Percentiles rank a stretch among this genome's conserved stretches.
Conservation (phyloP, 352 stramenopile genomes). For the Elongisporangium senticosum region DNA sequence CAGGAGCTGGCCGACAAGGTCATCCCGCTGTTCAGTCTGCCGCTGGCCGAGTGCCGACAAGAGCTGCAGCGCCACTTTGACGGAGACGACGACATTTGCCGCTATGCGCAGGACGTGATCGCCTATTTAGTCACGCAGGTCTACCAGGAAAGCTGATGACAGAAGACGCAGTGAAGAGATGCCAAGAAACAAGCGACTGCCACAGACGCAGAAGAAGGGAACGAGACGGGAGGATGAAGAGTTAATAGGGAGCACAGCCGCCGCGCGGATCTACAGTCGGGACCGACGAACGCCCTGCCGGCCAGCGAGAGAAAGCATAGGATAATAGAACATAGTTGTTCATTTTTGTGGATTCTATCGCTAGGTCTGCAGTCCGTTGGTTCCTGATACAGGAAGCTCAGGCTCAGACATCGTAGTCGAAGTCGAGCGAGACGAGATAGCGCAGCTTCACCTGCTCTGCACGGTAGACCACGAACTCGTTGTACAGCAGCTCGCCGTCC, state of each 20-base stretch:
- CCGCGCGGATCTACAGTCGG: too few relatives aligned
- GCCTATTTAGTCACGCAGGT: constrained; percentile 85
- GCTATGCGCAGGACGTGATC: constrained; percentile 85
- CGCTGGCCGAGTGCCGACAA: constrained; percentile 60
- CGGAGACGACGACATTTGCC: constrained; percentile 73
- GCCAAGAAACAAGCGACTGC: too few relatives aligned
- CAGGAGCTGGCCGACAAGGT: constrained; percentile 78
- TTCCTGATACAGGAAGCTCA: not conserved
- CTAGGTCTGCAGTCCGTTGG: not conserved
- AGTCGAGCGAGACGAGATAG: constrained; percentile 53
- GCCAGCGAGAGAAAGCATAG: not conserved
- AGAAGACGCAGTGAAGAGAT: not conserved
- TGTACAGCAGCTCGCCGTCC: constrained; percentile 56
- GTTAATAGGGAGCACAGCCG: not conserved
- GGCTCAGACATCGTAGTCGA: constrained; percentile 26
- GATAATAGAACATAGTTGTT: not conserved
- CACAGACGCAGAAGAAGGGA: not conserved
- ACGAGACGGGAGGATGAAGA: not conserved
- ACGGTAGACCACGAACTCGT: constrained; percentile 74
- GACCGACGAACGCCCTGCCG: not conserved
- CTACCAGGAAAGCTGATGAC: constrained; percentile 64
- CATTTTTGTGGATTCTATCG: not conserved
- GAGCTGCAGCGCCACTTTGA: constrained; percentile 71
- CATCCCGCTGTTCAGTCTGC: constrained; percentile 74
- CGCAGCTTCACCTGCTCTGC: constrained; percentile 60